These are phyloP conservation scores for Thozetella sp. DNA, from an alignment of 495 filamentous ascomycete species.

Conservation along the genomic window DNA sequence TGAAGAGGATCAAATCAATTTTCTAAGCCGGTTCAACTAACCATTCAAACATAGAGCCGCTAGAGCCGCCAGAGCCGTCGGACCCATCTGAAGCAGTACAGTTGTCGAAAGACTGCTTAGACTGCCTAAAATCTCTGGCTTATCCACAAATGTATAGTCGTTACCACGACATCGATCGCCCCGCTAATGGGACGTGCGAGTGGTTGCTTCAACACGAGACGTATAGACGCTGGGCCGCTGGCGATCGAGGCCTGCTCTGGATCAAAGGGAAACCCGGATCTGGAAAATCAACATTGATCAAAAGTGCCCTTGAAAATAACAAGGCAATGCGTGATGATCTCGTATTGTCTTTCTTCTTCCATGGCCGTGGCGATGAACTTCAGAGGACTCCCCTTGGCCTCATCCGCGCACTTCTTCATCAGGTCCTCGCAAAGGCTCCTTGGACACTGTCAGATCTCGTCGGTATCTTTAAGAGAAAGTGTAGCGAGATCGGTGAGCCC, in stretches of 20 bases:
- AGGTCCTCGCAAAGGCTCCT: constrained; percentile 22
- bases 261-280: constrained; percentile 49
- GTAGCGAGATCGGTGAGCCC: constrained; percentile 11
- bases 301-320: constrained; percentile 21
- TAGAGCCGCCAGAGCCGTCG: constrained; percentile 8
- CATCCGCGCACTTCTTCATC: constrained; percentile 35
- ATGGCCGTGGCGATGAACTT: constrained; percentile 29
- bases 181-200: constrained; percentile 26
- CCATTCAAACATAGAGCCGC: constrained; percentile 9
- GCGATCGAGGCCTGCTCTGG: constrained; percentile 38
- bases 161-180: constrained; percentile 13
- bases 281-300: constrained; percentile 49
- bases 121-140: constrained; percentile 16
- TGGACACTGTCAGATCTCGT: constrained; percentile 16
- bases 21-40: constrained; percentile 5
- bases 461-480: constrained; percentile 10
- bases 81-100: constrained; percentile 4
- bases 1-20: constrained; percentile 11
- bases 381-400: constrained; percentile 31
- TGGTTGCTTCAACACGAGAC: constrained; percentile 30
- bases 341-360: constrained; percentile 35
- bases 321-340: constrained; percentile 4
- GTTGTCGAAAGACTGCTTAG: constrained; percentile 14
- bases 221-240: constrained; percentile 32
- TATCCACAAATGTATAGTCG: constrained; percentile 28